phyloP scores from a whole-genome alignment of 768 basidiomycete genomes.

The Agaricus subrufescens region DNA sequence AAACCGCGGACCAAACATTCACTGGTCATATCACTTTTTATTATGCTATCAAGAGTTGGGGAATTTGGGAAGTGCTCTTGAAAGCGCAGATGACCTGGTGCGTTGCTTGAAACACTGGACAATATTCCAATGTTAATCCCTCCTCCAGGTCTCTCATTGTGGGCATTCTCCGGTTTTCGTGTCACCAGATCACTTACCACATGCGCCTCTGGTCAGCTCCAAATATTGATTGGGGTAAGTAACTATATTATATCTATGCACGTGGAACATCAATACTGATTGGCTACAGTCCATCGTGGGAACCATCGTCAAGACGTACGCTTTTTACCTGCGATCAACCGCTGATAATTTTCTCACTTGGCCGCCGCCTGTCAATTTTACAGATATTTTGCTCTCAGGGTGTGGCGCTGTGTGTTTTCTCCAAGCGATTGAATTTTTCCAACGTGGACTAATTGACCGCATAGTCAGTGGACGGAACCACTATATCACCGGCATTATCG shows the following conservation, averaged over 20 bases:
- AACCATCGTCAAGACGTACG: slow-evolving; percentile 48
- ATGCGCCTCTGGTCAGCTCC: slow-evolving; percentile 29
- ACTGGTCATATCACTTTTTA: slow-evolving; percentile 54
- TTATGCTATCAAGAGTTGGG: slow-evolving; percentile 46
- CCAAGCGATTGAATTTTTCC: background rate
- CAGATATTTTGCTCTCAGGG: slow-evolving; percentile 55
- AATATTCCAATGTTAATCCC: slow-evolving; percentile 4
- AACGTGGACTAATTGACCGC: background rate
- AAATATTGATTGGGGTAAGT: slow-evolving; percentile 40
- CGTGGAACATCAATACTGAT: background rate
- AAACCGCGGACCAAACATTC: slow-evolving; percentile 49
- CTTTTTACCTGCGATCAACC: background rate
- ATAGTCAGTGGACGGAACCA: slow-evolving; percentile 57
- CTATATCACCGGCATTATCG: slow-evolving; percentile 47
- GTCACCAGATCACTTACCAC: background rate
- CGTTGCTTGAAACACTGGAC: slow-evolving; percentile 9
- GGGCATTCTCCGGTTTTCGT: slow-evolving; percentile 16
- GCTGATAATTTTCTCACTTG: background rate
- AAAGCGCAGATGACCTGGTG: slow-evolving; percentile 42
- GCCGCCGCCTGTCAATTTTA: background rate
- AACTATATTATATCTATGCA: background rate
- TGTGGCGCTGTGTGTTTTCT: slow-evolving; percentile 56
- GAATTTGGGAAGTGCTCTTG: slow-evolving; percentile 29
- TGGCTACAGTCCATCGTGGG: slow-evolving; percentile 46
- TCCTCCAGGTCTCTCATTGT: slow-evolving; percentile 46